phyloP scores from a whole-genome alignment of 805 yeast genomes.

The Candida quercuum region DNA sequence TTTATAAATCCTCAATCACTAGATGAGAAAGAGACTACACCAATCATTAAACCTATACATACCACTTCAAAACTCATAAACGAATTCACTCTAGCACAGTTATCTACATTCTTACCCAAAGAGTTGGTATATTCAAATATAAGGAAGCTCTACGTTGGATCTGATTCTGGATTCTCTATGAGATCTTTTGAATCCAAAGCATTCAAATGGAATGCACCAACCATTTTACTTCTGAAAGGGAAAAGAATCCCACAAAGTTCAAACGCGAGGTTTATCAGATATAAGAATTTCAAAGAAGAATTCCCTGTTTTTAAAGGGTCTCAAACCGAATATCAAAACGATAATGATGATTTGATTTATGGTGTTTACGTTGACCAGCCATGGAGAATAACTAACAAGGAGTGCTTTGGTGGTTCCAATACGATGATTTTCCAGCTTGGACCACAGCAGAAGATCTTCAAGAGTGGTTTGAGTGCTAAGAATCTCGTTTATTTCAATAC shows the following conservation, averaged over 20 bases:
- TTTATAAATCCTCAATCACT: constrained; percentile 18
- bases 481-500: constrained; percentile 61
- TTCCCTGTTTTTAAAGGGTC: constrained; percentile 37
- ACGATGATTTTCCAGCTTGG: constrained; percentile 59
- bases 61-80: constrained; percentile 33
- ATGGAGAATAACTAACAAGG: constrained; percentile 73
- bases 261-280: constrained; percentile 46
- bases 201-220: constrained; percentile 88
- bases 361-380: constrained; percentile 66
- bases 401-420: constrained; percentile 59
- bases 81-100: constrained; percentile 34
- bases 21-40: constrained; percentile 2
- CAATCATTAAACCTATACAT: constrained; percentile 6
- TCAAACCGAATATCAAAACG: constrained; percentile 16
- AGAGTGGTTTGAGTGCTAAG: constrained; percentile 28
- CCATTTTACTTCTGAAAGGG: constrained; percentile 68
- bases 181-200: constrained; percentile 78
- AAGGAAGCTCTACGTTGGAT: constrained; percentile 62
- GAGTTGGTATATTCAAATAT: constrained; percentile 42
- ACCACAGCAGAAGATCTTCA: constrained; percentile 59
- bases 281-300: constrained; percentile 43
- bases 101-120: constrained; percentile 33
- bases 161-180: constrained; percentile 82
- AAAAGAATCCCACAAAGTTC: constrained; percentile 22
- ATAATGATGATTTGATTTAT: constrained; percentile 43